phyloP scores from a whole-genome alignment of 805 yeast species.

The Saturnispora ahearnii region DNA sequence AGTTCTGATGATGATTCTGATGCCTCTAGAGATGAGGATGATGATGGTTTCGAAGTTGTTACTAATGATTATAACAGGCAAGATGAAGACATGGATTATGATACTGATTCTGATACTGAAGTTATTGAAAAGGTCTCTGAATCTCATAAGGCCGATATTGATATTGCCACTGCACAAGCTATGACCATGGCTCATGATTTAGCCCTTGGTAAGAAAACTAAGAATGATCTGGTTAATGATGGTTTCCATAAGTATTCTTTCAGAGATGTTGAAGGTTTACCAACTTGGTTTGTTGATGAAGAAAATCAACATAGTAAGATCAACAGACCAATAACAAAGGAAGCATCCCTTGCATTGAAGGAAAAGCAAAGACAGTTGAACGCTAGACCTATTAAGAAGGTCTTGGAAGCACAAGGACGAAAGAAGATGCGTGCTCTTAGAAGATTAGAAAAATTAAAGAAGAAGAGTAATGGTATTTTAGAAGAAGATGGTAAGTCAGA shows the following conservation, averaged over 20 bases:
- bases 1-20: constrained; percentile 9
- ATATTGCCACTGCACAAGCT: constrained; percentile 86
- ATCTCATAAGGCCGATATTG: constrained; percentile 56
- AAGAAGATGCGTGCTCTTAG: constrained; percentile 88
- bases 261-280: constrained; percentile 83
- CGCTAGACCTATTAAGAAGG: constrained; percentile 98
- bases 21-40: constrained; percentile 8
- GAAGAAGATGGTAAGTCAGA: constrained; percentile 85
- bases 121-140: constrained; percentile 32
- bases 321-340: constrained; percentile 89
- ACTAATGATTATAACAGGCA: constrained; percentile 31
- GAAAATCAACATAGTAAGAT: constrained; percentile 81
- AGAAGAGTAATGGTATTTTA: constrained; percentile 84
- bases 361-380: constrained; percentile 73
- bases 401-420: constrained; percentile 94
- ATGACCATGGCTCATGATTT: constrained; percentile 97
- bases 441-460: constrained; percentile 79
- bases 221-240: constrained; percentile 81
- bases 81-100: constrained; percentile 35
- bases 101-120: constrained; percentile 45
- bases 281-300: constrained; percentile 96
- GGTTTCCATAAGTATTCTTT: constrained; percentile 89
- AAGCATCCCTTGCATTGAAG: constrained; percentile 71
- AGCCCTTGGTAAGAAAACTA: constrained; percentile 80
- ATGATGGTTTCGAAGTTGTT: constrained; percentile 39